phyloP scores from a whole-genome alignment of 2,329 filamentous ascomycete species.

The Emergomyces pasteurianus region DNA sequence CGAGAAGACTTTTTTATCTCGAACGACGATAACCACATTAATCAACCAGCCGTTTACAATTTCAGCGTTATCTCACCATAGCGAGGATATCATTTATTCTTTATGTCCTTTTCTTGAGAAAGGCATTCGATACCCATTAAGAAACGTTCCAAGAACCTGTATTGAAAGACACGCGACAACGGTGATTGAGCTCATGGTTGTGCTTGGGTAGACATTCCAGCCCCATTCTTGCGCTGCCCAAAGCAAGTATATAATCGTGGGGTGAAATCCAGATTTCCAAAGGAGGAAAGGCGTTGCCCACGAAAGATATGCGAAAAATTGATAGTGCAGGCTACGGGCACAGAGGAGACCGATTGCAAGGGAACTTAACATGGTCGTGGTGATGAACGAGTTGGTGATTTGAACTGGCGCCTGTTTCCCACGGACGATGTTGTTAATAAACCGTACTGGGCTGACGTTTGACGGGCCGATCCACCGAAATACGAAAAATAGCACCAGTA shows the following conservation, averaged over 20 bases:
- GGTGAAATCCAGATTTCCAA: slow-evolving; percentile 63
- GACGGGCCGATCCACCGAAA: slow-evolving; percentile 63
- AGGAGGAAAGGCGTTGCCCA: slow-evolving; percentile 82
- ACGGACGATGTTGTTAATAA: slow-evolving; percentile 39
- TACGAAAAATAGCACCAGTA: slow-evolving; percentile 55
- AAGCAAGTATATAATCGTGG: slow-evolving; percentile 52
- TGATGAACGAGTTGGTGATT: slow-evolving; percentile 60
- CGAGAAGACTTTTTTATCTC: background rate
- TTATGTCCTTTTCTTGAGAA: background rate
- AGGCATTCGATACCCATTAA: slow-evolving; percentile 22
- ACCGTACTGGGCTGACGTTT: slow-evolving; percentile 43
- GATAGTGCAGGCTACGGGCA: slow-evolving; percentile 82
- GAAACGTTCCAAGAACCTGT: slow-evolving; percentile 53
- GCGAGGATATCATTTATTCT: slow-evolving; percentile 1
- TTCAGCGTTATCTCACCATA: background rate
- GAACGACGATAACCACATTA: background rate
- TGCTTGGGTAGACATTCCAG: slow-evolving; percentile 91
- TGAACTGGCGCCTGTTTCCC: slow-evolving; percentile 46
- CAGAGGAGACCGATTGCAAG: slow-evolving; percentile 72
- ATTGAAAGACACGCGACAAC: slow-evolving; percentile 61
- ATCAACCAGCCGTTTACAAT: background rate
- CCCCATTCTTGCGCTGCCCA: slow-evolving; percentile 81
- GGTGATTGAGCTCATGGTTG: slow-evolving; percentile 47
- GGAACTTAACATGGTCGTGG: slow-evolving; percentile 64
- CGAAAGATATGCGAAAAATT: slow-evolving; percentile 85